Conservation (phyloP, 768 basidiomycete species). For the Tephrocybe sp. region DNA sequence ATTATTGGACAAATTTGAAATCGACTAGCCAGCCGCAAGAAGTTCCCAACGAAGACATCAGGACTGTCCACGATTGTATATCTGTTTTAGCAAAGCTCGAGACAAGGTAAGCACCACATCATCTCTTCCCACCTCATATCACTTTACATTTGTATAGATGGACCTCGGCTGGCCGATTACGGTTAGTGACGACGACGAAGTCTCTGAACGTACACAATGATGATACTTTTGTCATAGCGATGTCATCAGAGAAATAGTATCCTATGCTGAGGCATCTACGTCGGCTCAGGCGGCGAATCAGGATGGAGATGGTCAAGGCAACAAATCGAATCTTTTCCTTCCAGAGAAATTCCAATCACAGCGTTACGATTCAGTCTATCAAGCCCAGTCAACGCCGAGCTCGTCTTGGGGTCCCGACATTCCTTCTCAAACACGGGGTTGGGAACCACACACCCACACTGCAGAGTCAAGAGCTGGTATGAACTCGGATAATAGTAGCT, state of each 20-base stretch:
- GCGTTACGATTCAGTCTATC: not conserved
- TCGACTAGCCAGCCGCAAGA: constrained; percentile 39
- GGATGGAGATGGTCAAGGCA: not conserved
- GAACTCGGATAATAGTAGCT: not conserved
- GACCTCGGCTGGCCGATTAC: constrained; percentile 39
- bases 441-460: not conserved
- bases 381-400: not conserved
- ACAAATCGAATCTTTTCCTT: not conserved
- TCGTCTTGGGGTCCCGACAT: not conserved
- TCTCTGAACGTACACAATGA: too few species aligned
- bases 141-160: constrained; percentile 29
- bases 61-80: constrained; percentile 59
- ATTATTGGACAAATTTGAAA: constrained; percentile 60
- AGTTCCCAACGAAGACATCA: constrained; percentile 43
- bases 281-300: not conserved
- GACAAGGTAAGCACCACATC: constrained; percentile 35
- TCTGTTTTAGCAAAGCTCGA: constrained; percentile 45
- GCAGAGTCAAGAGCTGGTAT: not conserved
- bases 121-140: too few species aligned
- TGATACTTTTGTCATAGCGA: too few species aligned
- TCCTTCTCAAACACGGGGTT: not conserved
- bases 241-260: constrained; percentile 34
- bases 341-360: not conserved
- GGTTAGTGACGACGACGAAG: too few species aligned
- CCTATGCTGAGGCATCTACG: constrained; percentile 24